Conservation (phyloP, 2,329 filamentous ascomycete genomes). For the Drechslera avenae region DNA sequence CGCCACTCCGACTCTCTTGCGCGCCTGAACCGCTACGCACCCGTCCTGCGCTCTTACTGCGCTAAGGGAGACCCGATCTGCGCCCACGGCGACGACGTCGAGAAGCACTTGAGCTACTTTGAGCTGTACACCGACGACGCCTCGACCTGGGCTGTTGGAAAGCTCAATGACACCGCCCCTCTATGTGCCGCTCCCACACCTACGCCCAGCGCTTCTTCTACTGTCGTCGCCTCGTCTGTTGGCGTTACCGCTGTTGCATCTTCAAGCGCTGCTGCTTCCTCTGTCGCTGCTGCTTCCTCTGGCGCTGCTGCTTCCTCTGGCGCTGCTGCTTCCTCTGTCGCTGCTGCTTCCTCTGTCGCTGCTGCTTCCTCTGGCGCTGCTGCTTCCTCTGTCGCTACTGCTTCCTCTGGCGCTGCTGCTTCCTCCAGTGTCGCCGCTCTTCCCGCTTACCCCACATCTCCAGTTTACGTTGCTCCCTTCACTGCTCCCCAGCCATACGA, state of each 20-base stretch:
- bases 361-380: conserved; percentile 2
- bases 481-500: conserved; percentile 22
- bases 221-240: conserved; percentile 21
- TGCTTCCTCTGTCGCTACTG: conserved; percentile 9
- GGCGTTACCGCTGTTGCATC: conserved; percentile 25
- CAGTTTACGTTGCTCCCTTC: conserved; percentile 27
- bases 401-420: conserved; percentile 6
- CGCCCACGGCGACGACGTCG: conserved; percentile 63
- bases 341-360: conserved; percentile 8
- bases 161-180: conserved; percentile 27
- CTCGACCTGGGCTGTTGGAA: conserved; percentile 29
- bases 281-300: background rate
- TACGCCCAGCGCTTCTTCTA: conserved; percentile 26
- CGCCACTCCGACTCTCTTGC: conserved; percentile 20
- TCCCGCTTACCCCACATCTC: conserved; percentile 28
- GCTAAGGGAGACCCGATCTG: conserved; percentile 66
- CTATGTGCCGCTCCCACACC: conserved; percentile 26
- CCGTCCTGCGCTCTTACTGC: conserved; percentile 66
- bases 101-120: conserved; percentile 64
- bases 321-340: background rate
- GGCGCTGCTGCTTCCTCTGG: background rate
- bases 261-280: conserved; percentile 16
- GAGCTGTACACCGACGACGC: conserved; percentile 28
- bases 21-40: conserved; percentile 41
- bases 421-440: conserved; percentile 8